These are phyloP conservation scores for Podosphaera aphanis DNA, from an alignment of 2,329 filamentous ascomycete species.

Conservation along the genomic window DNA sequence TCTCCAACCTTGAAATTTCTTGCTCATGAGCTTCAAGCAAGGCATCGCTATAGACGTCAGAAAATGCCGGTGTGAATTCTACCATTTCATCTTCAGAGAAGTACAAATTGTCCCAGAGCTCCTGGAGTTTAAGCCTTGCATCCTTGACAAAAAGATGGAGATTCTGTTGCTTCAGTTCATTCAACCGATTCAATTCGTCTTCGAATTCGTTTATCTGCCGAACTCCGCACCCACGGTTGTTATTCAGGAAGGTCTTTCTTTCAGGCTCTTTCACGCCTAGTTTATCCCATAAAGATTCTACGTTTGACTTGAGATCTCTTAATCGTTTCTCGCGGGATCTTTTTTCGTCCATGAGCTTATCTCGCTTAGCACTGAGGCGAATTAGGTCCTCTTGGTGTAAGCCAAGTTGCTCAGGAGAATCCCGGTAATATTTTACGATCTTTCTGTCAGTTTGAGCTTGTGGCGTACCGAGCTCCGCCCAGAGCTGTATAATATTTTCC, in stretches of 20 bases:
- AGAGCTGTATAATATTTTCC: constrained; percentile 77
- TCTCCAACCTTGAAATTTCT: constrained; percentile 63
- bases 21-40: constrained; percentile 84
- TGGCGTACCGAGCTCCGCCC: constrained; percentile 85
- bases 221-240: constrained; percentile 75
- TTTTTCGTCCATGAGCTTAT: constrained; percentile 76
- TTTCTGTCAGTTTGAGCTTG: constrained; percentile 73
- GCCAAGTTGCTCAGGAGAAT: constrained; percentile 81
- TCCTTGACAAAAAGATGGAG: constrained; percentile 92
- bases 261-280: constrained; percentile 64
- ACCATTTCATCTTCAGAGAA: constrained; percentile 98
- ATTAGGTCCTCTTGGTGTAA: constrained; percentile 69
- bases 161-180: constrained; percentile 86
- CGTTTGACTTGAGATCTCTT: constrained; percentile 48
- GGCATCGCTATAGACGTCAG: constrained; percentile 90
- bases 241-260: constrained; percentile 61
- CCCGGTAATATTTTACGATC: constrained; percentile 75
- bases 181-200: constrained; percentile 64
- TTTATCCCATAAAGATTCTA: constrained; percentile 78
- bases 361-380: constrained; percentile 47
- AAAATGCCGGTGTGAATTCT: constrained; percentile 90
- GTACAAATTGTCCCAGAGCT: constrained; percentile 84
- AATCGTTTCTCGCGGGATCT: constrained; percentile 52
- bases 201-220: constrained; percentile 90
- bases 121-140: constrained; percentile 69